phyloP scores from a whole-genome alignment of 257 asterid species.

The Nicotiana attenuata region DNA sequence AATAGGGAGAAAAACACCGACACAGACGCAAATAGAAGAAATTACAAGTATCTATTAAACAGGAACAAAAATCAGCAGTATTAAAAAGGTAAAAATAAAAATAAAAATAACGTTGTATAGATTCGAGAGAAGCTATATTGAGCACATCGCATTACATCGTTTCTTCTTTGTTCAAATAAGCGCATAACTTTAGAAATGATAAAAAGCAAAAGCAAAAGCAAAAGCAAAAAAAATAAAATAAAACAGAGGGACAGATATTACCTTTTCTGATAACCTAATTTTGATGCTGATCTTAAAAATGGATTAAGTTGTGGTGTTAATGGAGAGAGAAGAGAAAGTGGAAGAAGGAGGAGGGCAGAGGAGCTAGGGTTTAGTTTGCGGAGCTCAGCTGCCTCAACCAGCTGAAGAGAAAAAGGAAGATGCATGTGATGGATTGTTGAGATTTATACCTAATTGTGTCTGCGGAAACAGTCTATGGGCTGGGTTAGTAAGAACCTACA shows the following conservation, averaged over 20 bases:
- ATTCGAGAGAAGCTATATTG: not conserved
- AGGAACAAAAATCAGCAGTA: not conserved
- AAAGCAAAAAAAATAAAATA: not conserved
- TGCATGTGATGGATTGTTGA: not conserved
- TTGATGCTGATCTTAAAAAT: not conserved
- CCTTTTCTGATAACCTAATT: not conserved
- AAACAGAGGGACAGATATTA: not conserved
- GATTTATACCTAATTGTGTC: not conserved
- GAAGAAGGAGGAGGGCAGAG: not conserved
- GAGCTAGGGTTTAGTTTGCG: conserved; percentile 8
- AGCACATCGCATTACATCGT: not conserved
- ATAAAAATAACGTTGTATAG: not conserved
- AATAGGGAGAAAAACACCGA: not conserved
- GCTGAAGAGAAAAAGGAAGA: not conserved
- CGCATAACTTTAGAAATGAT: not conserved
- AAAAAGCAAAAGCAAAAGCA: not conserved
- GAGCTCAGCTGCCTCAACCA: conserved; percentile 1
- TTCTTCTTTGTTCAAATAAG: not conserved
- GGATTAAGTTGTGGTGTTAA: not conserved
- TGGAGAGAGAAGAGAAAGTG: not conserved
- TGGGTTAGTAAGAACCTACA: not conserved
- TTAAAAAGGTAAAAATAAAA: not conserved
- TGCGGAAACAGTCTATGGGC: not conserved
- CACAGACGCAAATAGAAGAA: not conserved
- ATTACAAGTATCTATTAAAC: not conserved